These are phyloP conservation scores for Puccinia hordei DNA, from an alignment of 1,284 basidiomycete genomes.

Conservation along the genomic window DNA sequence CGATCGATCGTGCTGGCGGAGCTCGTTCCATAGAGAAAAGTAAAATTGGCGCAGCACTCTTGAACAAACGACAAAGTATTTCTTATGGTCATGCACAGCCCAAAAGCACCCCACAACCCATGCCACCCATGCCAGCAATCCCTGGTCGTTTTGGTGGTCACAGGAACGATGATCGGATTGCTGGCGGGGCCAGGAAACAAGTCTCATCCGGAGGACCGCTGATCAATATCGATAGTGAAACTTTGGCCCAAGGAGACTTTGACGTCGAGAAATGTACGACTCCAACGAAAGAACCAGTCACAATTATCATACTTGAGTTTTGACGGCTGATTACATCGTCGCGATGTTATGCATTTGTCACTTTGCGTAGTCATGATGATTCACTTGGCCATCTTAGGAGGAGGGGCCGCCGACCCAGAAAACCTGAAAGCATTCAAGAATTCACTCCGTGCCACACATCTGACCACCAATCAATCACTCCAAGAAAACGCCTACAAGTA, in stretches of 20 bases:
- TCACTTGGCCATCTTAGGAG: constrained; percentile 26
- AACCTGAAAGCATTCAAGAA: constrained; percentile 39
- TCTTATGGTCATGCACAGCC: constrained; percentile 52
- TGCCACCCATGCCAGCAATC: constrained; percentile 35
- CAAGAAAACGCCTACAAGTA: constrained; percentile 55
- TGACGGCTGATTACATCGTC: not conserved
- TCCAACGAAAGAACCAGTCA: not conserved
- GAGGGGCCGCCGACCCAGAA: constrained; percentile 42
- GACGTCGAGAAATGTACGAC: constrained; percentile 56
- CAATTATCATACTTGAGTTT: not conserved
- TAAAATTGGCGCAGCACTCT: constrained; percentile 56
- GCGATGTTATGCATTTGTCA: not conserved
- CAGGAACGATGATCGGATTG: constrained; percentile 18
- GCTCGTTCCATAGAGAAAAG: constrained; percentile 27
- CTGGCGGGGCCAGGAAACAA: constrained; percentile 8
- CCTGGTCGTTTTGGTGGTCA: constrained; percentile 10
- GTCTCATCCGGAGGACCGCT: constrained; percentile 45
- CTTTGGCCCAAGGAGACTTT: constrained; percentile 56
- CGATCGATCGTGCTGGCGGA: not conserved
- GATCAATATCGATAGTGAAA: constrained; percentile 54
- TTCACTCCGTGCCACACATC: constrained; percentile 24
- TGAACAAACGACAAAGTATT: constrained; percentile 58
- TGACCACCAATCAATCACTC: constrained; percentile 54
- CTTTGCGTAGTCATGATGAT: constrained; percentile 31
- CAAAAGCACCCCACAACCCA: constrained; percentile 40